Conservation (phyloP, 2,329 filamentous ascomycete genomes). For the Botrytis pseudocinerea region DNA sequence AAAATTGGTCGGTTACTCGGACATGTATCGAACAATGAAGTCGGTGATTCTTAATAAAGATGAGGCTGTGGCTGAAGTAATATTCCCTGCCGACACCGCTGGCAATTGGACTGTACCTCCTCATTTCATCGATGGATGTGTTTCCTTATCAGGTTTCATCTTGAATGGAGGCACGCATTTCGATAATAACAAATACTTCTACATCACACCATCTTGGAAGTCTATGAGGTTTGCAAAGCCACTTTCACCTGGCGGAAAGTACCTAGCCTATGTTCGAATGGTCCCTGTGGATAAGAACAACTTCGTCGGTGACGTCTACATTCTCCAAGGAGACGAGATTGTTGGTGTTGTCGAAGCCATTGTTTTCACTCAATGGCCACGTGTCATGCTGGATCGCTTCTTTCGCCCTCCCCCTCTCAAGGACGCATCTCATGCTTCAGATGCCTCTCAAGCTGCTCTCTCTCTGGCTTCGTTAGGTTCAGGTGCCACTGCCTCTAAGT, state of each 20-base stretch:
- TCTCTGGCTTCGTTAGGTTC: background rate
- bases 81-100: background rate
- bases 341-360: slow-evolving; percentile 41
- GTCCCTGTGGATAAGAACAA: slow-evolving; percentile 50
- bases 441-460: background rate
- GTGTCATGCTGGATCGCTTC: background rate
- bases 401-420: background rate
- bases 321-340: slow-evolving; percentile 41
- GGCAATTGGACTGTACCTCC: background rate
- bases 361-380: background rate
- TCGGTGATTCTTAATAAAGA: slow-evolving; percentile 44
- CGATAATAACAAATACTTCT: background rate
- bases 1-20: slow-evolving; percentile 55
- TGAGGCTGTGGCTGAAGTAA: background rate
- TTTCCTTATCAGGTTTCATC: background rate
- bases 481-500: background rate
- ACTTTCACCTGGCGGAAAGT: background rate
- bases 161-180: background rate
- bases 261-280: background rate
- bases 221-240: background rate
- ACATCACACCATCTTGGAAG: background rate
- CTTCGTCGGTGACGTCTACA: slow-evolving; percentile 41
- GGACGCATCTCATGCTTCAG: background rate
- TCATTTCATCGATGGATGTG: background rate
- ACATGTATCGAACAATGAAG: slow-evolving; percentile 55